These are phyloP conservation scores for Stromatinia cepivora DNA, from an alignment of 2,329 filamentous ascomycete species.

Conservation along the genomic window DNA sequence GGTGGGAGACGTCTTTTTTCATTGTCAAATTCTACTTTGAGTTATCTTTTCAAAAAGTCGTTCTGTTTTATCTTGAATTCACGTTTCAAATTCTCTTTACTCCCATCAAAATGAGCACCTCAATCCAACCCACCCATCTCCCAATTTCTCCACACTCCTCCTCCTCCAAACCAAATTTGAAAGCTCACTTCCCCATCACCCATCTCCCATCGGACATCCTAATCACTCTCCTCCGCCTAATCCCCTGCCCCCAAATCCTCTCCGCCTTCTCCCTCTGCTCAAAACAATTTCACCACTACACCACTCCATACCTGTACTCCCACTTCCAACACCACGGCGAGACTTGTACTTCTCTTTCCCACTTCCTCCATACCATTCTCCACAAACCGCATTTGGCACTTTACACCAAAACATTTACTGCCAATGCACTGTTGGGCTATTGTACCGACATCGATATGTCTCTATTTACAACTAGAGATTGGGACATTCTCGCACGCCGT, in stretches of 20 bases:
- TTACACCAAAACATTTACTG: conserved; percentile 18
- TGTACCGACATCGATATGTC: conserved; percentile 11
- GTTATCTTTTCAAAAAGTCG: neutral
- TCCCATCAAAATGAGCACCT: neutral
- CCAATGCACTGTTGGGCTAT: conserved; percentile 18
- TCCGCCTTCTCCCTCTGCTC: conserved; percentile 18
- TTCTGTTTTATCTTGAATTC: neutral
- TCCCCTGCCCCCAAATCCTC: conserved; percentile 6
- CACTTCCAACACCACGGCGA: conserved; percentile 17
- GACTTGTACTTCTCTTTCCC: conserved; percentile 11
- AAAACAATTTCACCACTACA: conserved; percentile 8
- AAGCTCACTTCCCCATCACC: neutral
- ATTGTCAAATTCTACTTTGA: no score
- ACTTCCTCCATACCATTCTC: conserved; percentile 17
- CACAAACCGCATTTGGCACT: conserved; percentile 8
- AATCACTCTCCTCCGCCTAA: neutral
- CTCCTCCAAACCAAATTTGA: neutral
- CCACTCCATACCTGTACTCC: conserved; percentile 20
- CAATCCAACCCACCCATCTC: neutral
- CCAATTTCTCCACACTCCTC: neutral
- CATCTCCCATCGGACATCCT: conserved; percentile 12
- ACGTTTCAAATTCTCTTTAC: neutral
- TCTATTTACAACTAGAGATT: neutral
- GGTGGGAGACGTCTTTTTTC: neutral
- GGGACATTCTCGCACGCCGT: neutral